Evolutionary conservation across 108 stramenopile species (phyloP), one percentile per base, ranked within the genome.

Genomic region (Nitzschia palea): DNA sequence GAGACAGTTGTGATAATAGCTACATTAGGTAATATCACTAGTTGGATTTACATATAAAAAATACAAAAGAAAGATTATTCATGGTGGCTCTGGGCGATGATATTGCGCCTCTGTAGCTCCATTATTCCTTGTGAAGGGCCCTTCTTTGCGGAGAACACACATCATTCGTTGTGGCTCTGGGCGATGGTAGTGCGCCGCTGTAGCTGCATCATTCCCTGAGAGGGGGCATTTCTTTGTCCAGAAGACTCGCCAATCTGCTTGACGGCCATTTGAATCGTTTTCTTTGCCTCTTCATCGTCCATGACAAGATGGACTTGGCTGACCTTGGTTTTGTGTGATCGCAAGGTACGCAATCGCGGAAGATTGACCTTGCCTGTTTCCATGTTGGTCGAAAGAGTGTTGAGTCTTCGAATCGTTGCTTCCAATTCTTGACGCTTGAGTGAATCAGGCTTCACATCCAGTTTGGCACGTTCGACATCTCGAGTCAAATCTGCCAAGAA

Each of bases 401-500:
- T 28, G 28, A 62, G 62, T 5, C 62, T 20, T 9, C 44, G 62
- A n/a, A 62, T 26, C 25, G 27, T 47, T 6, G 20, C 44, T 26
- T 44, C 43, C 17, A 62, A 40, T 12, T 62, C 44, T 44, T 45
- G 14, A 14, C 47, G 34, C 28, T 62, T 29, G 9, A 18, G 43
- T 2, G 44, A n/a, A 18, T 29, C 30, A 44, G 27, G 22, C 10
- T 44, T 45, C 2, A 17, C 27, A 3, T 50, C 27, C 8, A 42
- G 32, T 28, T 60, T 37, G 3, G 57, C 45, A 23, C 53, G 30
- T 44, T 65, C 64, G 37, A 56, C 61, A 34, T 72, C 55, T 22
- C 52, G 45, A 37, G 55, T 54, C 56, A 67, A 37, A 28, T 34
- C 55, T 8, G 63, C 52, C 36, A 66, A 34, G 64, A 73, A 67